Evolutionary conservation across 768 basidiomycete species (phyloP), one percentile per base, ranked within the genome.

Genomic region (Amanita rimosa): DNA sequence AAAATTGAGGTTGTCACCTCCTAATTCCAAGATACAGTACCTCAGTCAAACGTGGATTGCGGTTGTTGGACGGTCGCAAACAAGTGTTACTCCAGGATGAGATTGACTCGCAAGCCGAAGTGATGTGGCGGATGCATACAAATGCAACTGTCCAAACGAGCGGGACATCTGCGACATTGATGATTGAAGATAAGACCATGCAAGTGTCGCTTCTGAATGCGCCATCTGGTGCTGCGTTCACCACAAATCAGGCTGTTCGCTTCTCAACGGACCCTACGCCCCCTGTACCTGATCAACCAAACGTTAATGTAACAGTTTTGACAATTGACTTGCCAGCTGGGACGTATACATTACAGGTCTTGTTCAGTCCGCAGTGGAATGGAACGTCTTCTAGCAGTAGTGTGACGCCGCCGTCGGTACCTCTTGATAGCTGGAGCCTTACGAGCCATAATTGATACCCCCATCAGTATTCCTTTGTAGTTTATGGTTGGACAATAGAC

Each of bases 61-160:
- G 92, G 41, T 60, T 82, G 51, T 58, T 97, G 54, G 98, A 98
- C 64, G 71, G 67, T 33, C 81, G 96, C 53, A 76, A 74, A 53
- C 96, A 97, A 65, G 82, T 97, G 11, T 78, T 99, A 13, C 62
- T 99, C 40, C 95, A 95, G 63, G 95, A 97, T 66, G 96, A 99
- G 60, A 82, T 97, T 59, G 73, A 65, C 14, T 68, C 81, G 2
- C 64, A 72, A 29, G 69, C 63, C 5, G 56, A 71, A 17, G 62
- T 96, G 40, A 76, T 83, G 68, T 96, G 95, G 95, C 81, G 91
- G 41, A 87, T 89, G 74, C 93, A 98, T 65, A 97, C 95, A 49
- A 98, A 98, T 65, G 94, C 95, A 9, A 90, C 91, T 3, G 63
- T 90, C 37, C 61, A 64, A 46, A 47, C 66, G 46, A 65, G 62